Evolutionary conservation across 2,329 filamentous ascomycete species (phyloP), one percentile per base, ranked within the genome.

Genomic region (Mycogone perniciosa): DNA sequence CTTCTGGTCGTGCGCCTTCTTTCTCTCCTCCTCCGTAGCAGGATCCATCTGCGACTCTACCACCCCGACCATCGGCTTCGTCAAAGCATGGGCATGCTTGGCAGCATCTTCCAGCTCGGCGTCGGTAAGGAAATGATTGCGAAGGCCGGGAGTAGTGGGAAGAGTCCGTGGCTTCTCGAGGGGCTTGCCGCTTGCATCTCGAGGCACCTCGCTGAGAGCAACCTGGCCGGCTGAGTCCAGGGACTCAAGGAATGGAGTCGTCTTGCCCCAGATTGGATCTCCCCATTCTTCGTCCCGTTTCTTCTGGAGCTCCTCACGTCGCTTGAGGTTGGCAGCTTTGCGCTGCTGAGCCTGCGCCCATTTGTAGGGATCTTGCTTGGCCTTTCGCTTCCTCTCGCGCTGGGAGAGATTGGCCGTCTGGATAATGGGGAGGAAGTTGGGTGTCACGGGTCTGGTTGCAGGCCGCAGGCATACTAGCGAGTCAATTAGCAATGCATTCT

Each of bases 181-280:
- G 3, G 65, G 57, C 26, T 72, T 71, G 30, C 72, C 77, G 50
- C 70, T 65, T n/a, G 60, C 66, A 46, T 76, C 74, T 31, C 64
- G 57, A 1, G 59, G 55, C 29, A 71, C 65, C 35, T 60, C 59
- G 30, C 70, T 72, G 4, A 63, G 42, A 4, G 67, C 42, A 2
- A 63, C 66, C 58, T 81, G 77, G 48, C 77, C 78, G 26, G 78
- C 84, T 7, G 78, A 80, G 63, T 89, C 85, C 60, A 96, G 84
- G 3, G 89, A 91, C 70, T 89, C 79, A 61, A 96, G 73, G 64
- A 96, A 96, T 31, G 90, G 81, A 11, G 93, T 96, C 35, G 79
- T 70, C 53, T 84, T 76, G 63, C 92, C 93, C 60, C 85, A 80
- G 56, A 99, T 76, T 1, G 90, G 88, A 67, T 95, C 81, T 46